Base-by-base conservation (phyloP, 2,329 filamentous ascomycete genomes). In the Graphilbum sp. region DNA sequence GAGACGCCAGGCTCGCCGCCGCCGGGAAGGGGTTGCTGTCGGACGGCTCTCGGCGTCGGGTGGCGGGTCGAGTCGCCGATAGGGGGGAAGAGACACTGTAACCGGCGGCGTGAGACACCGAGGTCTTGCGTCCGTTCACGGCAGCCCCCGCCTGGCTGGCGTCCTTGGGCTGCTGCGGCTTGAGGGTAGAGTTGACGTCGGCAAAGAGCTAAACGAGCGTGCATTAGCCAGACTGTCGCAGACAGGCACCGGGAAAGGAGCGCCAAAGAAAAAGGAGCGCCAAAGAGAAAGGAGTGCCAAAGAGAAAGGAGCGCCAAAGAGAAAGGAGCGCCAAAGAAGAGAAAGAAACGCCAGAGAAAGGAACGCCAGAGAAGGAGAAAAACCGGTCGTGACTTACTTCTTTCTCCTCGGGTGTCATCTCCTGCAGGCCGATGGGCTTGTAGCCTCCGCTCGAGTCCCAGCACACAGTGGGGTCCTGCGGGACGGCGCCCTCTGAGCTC, bases 111-210 rank as follows among this genome's bases (percentile, higher is more conserved):
- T 83, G 78, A 15, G 87, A 90, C 35, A 94, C 59, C 1, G 87
- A 95, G 15, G 76, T 67, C 60, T 94, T 95, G 41, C 88, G 81
- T 35, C 79, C 72, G 39, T 80, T 77, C 11, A 67, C 51, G 11
- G 66, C 32, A 11, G 37, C 66, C 54, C 69, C 55, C 58, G 69
- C 56, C 55, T 69, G 54, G 55, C 75, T 62, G 32, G 73, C 68
- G 49, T 78, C 75, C 43, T 83, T 88, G 51, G 83, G 79, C 24
- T 75, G 72, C 17, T 83, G 82, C 9, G 83, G 80, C 59, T 96
- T 96, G 48, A 95, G 65, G 25, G 86, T 81, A 27, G 90, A 95
- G 57, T 96, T 98, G 53, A 98, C 86, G 46, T 92, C 90, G 36
- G 72, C 61, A 58, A 95, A 95, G 45, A 81, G 64, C 80, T 94